phyloP scores from a whole-genome alignment of 345 rosid genomes.

The Ceriops zippeliana region DNA sequence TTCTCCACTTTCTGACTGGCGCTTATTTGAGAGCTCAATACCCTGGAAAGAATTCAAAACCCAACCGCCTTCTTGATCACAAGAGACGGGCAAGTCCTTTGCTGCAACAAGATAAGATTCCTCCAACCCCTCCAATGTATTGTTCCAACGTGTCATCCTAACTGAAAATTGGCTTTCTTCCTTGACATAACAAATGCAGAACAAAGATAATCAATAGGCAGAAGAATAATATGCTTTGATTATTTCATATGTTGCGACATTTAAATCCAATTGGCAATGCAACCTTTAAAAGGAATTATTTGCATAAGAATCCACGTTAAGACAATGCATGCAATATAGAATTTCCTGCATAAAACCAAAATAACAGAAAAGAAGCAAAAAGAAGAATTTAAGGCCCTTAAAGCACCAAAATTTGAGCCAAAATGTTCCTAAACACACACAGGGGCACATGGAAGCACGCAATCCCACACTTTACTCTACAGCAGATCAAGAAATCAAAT shows the following conservation, averaged over 20 bases:
- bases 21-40: constrained; percentile 35
- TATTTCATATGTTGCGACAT: neutral
- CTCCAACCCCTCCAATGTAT: constrained; percentile 39
- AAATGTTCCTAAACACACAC: neutral
- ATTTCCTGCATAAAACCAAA: neutral
- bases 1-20: constrained; percentile 20
- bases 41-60: constrained; percentile 33
- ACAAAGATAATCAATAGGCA: neutral
- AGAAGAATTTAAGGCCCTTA: neutral
- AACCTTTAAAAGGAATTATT: neutral
- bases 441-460: neutral
- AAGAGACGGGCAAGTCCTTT: constrained; percentile 41
- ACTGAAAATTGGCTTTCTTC: neutral
- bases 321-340: neutral
- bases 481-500: neutral
- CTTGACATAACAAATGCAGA: neutral
- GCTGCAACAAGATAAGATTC: constrained; percentile 29
- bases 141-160: neutral
- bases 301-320: neutral
- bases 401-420: neutral
- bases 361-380: neutral
- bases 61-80: constrained; percentile 41
- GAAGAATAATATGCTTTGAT: neutral
- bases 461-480: neutral
- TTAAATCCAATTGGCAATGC: neutral